A percentile compares a stretch with the other conserved stretches of the same genome.
These are phyloP conservation scores for Aspergillus melleus DNA, from an alignment of 2,329 filamentous ascomycete genomes.

Conservation along the genomic window DNA sequence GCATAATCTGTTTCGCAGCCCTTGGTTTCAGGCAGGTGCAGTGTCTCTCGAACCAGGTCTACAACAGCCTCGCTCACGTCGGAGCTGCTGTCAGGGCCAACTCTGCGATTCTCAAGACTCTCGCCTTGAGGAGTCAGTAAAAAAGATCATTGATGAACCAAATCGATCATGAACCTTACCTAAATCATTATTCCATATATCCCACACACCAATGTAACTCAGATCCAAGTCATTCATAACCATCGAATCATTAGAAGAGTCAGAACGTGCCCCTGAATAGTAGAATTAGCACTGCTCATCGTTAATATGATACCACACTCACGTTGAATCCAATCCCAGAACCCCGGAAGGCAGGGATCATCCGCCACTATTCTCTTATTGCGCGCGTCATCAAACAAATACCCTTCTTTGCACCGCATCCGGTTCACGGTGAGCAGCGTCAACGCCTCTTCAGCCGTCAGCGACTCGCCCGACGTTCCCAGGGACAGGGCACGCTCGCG, in stretches of 20 bases:
- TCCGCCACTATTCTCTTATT: conserved; percentile 58
- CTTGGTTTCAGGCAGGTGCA: conserved; percentile 54
- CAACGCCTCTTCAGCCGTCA: conserved; percentile 42
- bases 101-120: conserved; percentile 33
- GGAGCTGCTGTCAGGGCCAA: conserved; percentile 26
- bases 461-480: conserved; percentile 26
- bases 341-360: conserved; percentile 56
- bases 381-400: conserved; percentile 53
- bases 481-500: conserved; percentile 37
- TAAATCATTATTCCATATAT: conserved; percentile 59
- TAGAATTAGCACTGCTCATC: conserved; percentile 11
- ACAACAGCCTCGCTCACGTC: conserved; percentile 45
- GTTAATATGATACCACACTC: conserved; percentile 19
- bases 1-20: conserved; percentile 53
- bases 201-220: conserved; percentile 60
- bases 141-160: not conserved
- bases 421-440: conserved; percentile 43
- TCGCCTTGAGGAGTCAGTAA: conserved; percentile 26
- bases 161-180: conserved; percentile 34
- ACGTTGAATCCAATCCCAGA: conserved; percentile 61
- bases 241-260: conserved; percentile 53
- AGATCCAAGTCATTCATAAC: conserved; percentile 57
- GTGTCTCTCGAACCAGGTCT: conserved; percentile 49
- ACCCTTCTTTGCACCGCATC: conserved; percentile 56
- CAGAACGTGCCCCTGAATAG: conserved; percentile 36